Evolutionary conservation across 768 basidiomycete genomes (phyloP).

Genomic region (Tylopilus plumbeoviolaceoides): DNA sequence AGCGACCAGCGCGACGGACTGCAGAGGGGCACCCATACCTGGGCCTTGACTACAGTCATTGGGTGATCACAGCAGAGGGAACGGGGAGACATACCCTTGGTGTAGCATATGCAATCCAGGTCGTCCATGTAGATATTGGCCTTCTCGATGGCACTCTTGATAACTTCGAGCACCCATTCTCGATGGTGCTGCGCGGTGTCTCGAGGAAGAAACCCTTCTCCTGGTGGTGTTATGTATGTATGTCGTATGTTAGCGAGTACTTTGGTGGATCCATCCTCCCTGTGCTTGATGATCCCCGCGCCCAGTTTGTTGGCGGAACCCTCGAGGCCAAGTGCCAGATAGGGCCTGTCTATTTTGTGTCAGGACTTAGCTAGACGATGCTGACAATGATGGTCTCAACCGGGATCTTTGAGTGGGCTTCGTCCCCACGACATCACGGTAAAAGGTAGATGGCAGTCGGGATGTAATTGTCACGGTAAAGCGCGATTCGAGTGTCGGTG

Average conservation of each 20-base stretch:
- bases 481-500: too few species aligned
- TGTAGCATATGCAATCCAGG: conserved; percentile 93
- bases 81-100: conserved; percentile 68
- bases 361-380: conserved; percentile 9
- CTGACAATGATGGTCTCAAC: conserved; percentile 23
- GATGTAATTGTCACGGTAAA: neutral
- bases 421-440: conserved; percentile 14
- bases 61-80: neutral
- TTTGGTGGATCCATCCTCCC: conserved; percentile 60
- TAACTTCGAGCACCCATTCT: conserved; percentile 83
- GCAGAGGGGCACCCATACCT: conserved; percentile 98
- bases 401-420: conserved; percentile 30
- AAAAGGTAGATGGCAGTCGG: conserved; percentile 17
- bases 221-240: conserved; percentile 98
- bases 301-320: conserved; percentile 98
- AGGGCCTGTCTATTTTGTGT: conserved; percentile 49
- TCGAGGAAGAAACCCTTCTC: conserved; percentile 93
- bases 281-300: conserved; percentile 86
- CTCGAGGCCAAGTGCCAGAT: conserved; percentile 92
- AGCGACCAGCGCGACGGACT: conserved; percentile 92
- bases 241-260: conserved; percentile 93
- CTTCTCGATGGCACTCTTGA: conserved; percentile 67
- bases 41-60: conserved; percentile 56
- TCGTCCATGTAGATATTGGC: conserved; percentile 71
- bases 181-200: conserved; percentile 97